Evolutionary conservation across 192 early-diverging fungal species (phyloP).

Genomic region (Entomortierella parvispora): DNA sequence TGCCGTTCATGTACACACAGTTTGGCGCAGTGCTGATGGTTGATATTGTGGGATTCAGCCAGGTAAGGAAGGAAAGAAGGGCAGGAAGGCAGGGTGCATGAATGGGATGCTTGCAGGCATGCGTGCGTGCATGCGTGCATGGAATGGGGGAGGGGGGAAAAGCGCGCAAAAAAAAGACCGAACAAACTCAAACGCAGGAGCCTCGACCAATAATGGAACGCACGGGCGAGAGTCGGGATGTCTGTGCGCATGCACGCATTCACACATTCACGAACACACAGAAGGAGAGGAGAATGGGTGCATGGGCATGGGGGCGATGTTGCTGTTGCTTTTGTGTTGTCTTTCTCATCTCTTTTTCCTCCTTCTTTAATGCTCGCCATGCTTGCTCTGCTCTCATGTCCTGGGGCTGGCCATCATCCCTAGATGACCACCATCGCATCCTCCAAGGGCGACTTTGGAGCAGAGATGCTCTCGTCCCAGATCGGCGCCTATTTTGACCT

Average conservation of each 20-base stretch:
- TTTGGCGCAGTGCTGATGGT: constrained; percentile 65
- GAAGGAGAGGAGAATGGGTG: too few relatives aligned
- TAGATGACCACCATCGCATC: constrained; percentile 59
- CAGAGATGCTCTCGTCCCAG: constrained; percentile 59
- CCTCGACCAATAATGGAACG: too few relatives aligned
- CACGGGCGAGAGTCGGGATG: too few relatives aligned
- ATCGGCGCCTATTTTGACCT: constrained; percentile 53
- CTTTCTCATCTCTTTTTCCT: neutral
- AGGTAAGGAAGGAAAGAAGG: constrained; percentile 6
- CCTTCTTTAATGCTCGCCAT: neutral
- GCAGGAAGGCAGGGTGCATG: neutral
- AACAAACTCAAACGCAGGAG: too few relatives aligned
- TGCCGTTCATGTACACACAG: constrained; percentile 57
- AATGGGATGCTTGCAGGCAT: neutral
- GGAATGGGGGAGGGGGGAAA: too few relatives aligned
- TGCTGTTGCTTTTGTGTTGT: neutral
- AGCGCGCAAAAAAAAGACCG: too few relatives aligned
- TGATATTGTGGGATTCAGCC: constrained; percentile 54
- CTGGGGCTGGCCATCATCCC: too few relatives aligned
- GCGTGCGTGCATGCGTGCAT: neutral
- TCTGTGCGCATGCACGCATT: constrained; percentile 8
- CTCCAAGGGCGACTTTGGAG: constrained; percentile 55
- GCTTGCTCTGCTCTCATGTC: too few relatives aligned
- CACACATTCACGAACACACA: too few relatives aligned
- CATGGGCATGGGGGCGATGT: too few relatives aligned